phyloP scores from a whole-genome alignment of 495 filamentous ascomycete species.

The Sabuloglossum arenarium region DNA sequence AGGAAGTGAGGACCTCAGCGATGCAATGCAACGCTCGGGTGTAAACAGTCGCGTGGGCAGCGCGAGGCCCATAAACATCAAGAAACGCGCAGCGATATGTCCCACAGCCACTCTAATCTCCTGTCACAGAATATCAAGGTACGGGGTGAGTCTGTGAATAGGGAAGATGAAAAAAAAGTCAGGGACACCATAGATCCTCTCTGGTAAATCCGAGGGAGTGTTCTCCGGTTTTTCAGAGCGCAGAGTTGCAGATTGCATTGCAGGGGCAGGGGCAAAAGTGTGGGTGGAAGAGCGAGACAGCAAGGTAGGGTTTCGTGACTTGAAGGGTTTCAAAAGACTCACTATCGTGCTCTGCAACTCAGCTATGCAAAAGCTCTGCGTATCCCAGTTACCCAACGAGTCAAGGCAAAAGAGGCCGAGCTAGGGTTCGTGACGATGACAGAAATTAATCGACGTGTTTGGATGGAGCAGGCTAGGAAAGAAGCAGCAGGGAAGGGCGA shows the following conservation, averaged over 20 bases:
- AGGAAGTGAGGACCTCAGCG: neutral
- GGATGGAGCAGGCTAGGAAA: neutral
- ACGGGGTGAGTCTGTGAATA: neutral
- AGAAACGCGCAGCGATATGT: neutral
- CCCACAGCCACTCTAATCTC: neutral
- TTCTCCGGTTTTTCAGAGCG: neutral
- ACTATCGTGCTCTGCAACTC: neutral
- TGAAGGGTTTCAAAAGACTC: neutral
- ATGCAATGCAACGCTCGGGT: constrained; percentile 1
- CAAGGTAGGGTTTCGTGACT: no score
- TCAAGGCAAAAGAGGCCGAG: neutral
- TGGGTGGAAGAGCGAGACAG: no score
- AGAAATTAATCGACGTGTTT: neutral
- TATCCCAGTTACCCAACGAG: neutral
- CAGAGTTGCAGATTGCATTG: neutral
- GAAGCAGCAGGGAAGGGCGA: neutral
- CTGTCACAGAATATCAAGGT: neutral
- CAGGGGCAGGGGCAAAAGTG: neutral
- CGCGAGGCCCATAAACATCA: neutral
- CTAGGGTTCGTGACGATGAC: neutral
- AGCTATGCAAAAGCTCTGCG: neutral
- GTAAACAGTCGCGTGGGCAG: neutral
- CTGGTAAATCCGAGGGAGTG: neutral
- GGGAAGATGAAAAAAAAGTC: neutral
- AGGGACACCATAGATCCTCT: neutral